phyloP scores from a whole-genome alignment of 345 rosid genomes.

The Chamaenerion angustifolium region DNA sequence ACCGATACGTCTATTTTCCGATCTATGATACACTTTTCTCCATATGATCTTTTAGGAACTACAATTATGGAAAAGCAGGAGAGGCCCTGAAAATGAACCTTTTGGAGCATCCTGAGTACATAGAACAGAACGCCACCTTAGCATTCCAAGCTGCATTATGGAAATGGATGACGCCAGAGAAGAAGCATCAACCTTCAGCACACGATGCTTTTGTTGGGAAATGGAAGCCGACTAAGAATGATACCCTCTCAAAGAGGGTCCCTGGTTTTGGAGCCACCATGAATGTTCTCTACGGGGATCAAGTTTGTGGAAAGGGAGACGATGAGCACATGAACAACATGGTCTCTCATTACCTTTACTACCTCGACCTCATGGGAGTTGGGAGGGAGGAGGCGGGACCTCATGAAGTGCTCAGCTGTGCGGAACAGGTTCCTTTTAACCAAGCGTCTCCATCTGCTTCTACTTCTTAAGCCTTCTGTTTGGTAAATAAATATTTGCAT shows the following conservation, averaged over 20 bases:
- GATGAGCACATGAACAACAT: constrained; percentile 63
- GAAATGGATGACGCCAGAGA: constrained; percentile 84
- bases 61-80: constrained; percentile 69
- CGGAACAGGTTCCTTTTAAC: constrained; percentile 51
- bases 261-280: constrained; percentile 79
- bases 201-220: constrained; percentile 63
- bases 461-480: constrained; percentile 4
- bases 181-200: constrained; percentile 64
- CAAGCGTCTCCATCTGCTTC: constrained; percentile 28
- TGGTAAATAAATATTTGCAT: neutral
- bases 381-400: constrained; percentile 90
- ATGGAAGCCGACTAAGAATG: constrained; percentile 82
- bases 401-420: constrained; percentile 55
- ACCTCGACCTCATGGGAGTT: constrained; percentile 74
- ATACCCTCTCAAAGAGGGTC: constrained; percentile 49
- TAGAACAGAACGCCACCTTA: constrained; percentile 63
- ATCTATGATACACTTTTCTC: neutral
- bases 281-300: constrained; percentile 64
- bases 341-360: constrained; percentile 54
- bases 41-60: constrained; percentile 36
- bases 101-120: constrained; percentile 53
- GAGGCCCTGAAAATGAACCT: constrained; percentile 58
- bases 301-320: constrained; percentile 51
- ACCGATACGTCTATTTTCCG: too few relatives aligned
- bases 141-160: constrained; percentile 73